Evolutionary conservation across 768 basidiomycete genomes (phyloP).

Genomic region (Leccinum uliginosum): DNA sequence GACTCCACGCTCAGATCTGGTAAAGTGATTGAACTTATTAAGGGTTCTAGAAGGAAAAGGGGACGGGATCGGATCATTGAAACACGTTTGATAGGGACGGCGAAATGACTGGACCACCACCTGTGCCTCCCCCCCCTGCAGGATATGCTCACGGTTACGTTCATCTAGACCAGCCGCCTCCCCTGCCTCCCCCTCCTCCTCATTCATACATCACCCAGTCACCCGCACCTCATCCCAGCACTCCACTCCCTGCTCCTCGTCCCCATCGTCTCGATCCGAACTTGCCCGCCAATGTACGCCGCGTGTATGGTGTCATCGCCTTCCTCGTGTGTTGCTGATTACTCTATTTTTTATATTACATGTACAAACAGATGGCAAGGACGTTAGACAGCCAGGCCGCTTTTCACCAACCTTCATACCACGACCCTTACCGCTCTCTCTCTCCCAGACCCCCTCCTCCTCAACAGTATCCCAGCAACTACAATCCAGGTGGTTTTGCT

Average conservation of each 20-base stretch:
- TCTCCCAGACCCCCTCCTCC: constrained; percentile 26
- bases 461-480: constrained; percentile 15
- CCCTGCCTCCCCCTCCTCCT: constrained; percentile 48
- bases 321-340: constrained; percentile 10
- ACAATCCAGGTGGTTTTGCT: constrained; percentile 14
- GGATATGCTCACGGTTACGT: constrained; percentile 9
- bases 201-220: constrained; percentile 27
- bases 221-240: constrained; percentile 37
- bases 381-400: constrained; percentile 48
- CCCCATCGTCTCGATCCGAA: constrained; percentile 60
- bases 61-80: not conserved
- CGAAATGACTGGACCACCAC: constrained; percentile 23
- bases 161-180: constrained; percentile 34
- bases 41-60: not conserved
- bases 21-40: not conserved
- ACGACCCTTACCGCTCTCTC: constrained; percentile 17
- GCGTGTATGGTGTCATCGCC: constrained; percentile 11
- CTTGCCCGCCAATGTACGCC: constrained; percentile 60
- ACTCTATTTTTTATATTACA: constrained; percentile 24
- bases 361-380: constrained; percentile 54
- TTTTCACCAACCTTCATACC: constrained; percentile 23
- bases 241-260: constrained; percentile 59
- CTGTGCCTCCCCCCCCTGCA: constrained; percentile 27
- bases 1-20: not conserved
- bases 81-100: not conserved